Percentiles rank a stretch among this genome's conserved stretches.
Evolutionary conservation across 257 asterid genomes (phyloP).

Genomic region (Gentiana dahurica): DNA sequence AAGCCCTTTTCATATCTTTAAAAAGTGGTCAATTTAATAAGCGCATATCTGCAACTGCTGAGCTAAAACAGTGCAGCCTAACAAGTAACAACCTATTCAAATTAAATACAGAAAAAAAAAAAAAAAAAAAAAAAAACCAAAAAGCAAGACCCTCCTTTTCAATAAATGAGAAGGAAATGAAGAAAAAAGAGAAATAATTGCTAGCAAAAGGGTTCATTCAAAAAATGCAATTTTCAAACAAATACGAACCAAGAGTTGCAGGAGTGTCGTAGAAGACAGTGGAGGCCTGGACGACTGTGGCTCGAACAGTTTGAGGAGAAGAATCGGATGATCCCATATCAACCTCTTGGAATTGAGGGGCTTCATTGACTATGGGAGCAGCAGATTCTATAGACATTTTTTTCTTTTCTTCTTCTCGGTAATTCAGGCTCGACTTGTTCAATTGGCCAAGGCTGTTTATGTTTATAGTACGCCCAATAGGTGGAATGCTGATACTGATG

Average conservation of each 20-base stretch:
- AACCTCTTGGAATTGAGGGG: constrained; percentile 65
- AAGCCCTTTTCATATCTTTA: no score
- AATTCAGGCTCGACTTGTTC: not conserved
- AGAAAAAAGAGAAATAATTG: not conserved
- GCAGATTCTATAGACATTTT: constrained; percentile 54
- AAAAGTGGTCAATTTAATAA: no score
- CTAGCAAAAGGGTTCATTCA: not conserved
- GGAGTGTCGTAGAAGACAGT: constrained; percentile 91
- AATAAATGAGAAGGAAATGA: not conserved
- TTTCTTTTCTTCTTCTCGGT: constrained; percentile 12
- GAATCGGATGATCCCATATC: constrained; percentile 65
- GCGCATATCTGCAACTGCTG: no score
- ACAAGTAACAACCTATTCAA: not conserved
- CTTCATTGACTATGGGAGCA: constrained; percentile 24
- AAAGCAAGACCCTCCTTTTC: not conserved
- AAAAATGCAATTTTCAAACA: not conserved
- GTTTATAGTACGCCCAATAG: no score
- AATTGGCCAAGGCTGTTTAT: no score
- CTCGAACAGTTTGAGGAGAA: constrained; percentile 55
- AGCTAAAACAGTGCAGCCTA: not conserved
- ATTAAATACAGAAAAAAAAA: not conserved
- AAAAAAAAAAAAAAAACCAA: not conserved
- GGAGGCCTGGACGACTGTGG: constrained; percentile 91
- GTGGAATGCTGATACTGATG: no score
- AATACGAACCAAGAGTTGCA: constrained; percentile 67